Conservation (phyloP, 2,329 filamentous ascomycete genomes). For the Tolypocladium inflatum region DNA sequence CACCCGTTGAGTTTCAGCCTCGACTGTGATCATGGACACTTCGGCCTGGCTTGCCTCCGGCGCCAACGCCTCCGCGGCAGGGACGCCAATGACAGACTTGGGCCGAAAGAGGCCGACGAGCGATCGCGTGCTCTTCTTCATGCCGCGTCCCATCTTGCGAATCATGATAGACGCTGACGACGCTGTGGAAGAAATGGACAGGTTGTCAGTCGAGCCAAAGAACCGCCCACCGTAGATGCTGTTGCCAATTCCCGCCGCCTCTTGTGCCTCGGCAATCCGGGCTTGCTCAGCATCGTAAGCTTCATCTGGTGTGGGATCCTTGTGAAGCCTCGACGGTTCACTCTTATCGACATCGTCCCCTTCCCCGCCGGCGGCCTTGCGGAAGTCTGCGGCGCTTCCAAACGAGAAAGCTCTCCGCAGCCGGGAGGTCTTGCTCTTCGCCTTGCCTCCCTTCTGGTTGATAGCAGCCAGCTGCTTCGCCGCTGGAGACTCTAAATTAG, state of each 20-base stretch:
- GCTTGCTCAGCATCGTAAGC: slow-evolving; percentile 80
- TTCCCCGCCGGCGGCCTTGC: slow-evolving; percentile 61
- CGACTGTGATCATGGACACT: slow-evolving; percentile 91
- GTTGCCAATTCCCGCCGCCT: slow-evolving; percentile 82
- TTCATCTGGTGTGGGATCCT: slow-evolving; percentile 52
- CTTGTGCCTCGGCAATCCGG: slow-evolving; percentile 84
- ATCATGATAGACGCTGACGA: slow-evolving; percentile 91
- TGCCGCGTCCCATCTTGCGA: slow-evolving; percentile 96
- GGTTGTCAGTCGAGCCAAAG: slow-evolving; percentile 89
- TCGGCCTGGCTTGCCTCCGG: slow-evolving; percentile 66
- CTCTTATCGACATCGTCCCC: slow-evolving; percentile 24
- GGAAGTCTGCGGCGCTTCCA: slow-evolving; percentile 85
- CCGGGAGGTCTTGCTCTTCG: slow-evolving; percentile 77
- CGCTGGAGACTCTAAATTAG: slow-evolving; percentile 54
- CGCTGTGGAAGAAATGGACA: slow-evolving; percentile 83
- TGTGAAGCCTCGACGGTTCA: slow-evolving; percentile 49
- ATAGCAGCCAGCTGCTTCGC: slow-evolving; percentile 80
- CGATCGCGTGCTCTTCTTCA: slow-evolving; percentile 88
- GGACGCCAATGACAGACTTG: slow-evolving; percentile 78
- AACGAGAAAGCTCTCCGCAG: slow-evolving; percentile 92
- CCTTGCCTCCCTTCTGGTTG: slow-evolving; percentile 67
- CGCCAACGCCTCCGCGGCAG: slow-evolving; percentile 57
- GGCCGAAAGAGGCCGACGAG: slow-evolving; percentile 91
- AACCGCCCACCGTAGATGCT: slow-evolving; percentile 87
- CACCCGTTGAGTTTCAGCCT: slow-evolving; percentile 79